Evolutionary conservation across 768 basidiomycete genomes (phyloP).

Genomic region (Tricholoma matsutake): DNA sequence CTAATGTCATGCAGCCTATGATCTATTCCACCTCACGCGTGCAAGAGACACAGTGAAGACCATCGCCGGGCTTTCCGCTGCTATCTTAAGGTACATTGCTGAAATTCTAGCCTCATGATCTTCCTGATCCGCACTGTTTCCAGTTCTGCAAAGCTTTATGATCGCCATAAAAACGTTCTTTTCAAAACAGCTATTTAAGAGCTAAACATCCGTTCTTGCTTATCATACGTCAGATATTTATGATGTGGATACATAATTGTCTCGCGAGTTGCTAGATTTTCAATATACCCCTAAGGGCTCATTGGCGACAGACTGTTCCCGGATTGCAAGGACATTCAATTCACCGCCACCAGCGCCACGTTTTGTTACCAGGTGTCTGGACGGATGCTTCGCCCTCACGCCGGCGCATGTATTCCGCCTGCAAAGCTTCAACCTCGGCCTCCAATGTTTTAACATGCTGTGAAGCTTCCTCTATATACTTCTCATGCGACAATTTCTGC

Average conservation of each 20-base stretch:
- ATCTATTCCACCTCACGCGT: conserved; percentile 68
- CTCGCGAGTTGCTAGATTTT: conserved; percentile 1
- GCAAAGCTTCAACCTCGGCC: conserved; percentile 49
- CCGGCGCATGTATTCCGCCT: conserved; percentile 23
- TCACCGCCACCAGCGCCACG: conserved; percentile 5
- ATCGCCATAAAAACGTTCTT: conserved; percentile 63
- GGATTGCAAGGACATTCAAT: background rate
- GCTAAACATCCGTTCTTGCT: background rate
- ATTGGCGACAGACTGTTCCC: no score
- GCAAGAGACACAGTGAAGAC: conserved; percentile 61
- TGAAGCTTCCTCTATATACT: conserved; percentile 61
- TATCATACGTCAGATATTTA: background rate
- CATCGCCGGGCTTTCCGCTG: conserved; percentile 64
- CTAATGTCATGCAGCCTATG: conserved; percentile 52
- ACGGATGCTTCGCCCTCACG: conserved; percentile 6
- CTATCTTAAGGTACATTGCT: conserved; percentile 61
- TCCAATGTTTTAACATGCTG: conserved; percentile 54
- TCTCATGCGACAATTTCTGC: conserved; percentile 64
- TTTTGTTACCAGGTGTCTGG: background rate
- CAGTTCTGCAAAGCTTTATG: conserved; percentile 73
- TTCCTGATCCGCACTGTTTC: conserved; percentile 7
- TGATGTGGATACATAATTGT: background rate
- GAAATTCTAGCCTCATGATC: conserved; percentile 4
- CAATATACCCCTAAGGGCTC: conserved; percentile 2
- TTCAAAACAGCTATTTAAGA: conserved; percentile 39